These are phyloP conservation scores for Cladorrhinum sp. DNA, from an alignment of 2,329 filamentous ascomycete species.

Conservation along the genomic window DNA sequence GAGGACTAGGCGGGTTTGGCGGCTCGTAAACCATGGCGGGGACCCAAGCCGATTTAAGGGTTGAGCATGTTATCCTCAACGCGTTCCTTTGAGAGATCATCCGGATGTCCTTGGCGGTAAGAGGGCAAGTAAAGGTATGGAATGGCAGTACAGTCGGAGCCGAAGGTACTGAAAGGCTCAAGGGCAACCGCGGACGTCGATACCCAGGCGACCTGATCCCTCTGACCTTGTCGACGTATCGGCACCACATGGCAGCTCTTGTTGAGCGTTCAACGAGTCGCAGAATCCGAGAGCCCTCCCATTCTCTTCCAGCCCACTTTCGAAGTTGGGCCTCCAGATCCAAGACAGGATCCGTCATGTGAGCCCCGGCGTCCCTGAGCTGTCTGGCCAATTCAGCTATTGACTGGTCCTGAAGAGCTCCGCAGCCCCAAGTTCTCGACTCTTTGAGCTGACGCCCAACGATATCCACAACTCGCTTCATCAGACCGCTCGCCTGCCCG, in stretches of 20 bases:
- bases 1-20: conserved; percentile 74
- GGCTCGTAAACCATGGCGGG: conserved; percentile 78
- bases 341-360: conserved; percentile 33
- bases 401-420: conserved; percentile 57
- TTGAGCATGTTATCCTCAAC: conserved; percentile 86
- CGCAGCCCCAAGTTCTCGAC: conserved; percentile 80
- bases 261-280: conserved; percentile 81
- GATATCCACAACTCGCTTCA: conserved; percentile 85
- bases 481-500: conserved; percentile 70
- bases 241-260: conserved; percentile 73
- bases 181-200: conserved; percentile 68
- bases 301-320: conserved; percentile 69
- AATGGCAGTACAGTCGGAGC: conserved; percentile 95
- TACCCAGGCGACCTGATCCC: conserved; percentile 61
- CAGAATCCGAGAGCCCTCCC: conserved; percentile 85
- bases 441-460: conserved; percentile 85
- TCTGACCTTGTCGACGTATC: conserved; percentile 77
- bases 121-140: conserved; percentile 93
- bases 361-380: conserved; percentile 40
- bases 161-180: conserved; percentile 70
- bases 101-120: conserved; percentile 87
- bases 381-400: conserved; percentile 51
- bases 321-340: conserved; percentile 42
- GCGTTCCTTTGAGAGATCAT: conserved; percentile 95
- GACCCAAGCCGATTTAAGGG: conserved; percentile 82